Percentiles rank a stretch among this genome's conserved stretches.
Conservation (phyloP, 108 stramenopile species). For the Epipyxis sp. region DNA sequence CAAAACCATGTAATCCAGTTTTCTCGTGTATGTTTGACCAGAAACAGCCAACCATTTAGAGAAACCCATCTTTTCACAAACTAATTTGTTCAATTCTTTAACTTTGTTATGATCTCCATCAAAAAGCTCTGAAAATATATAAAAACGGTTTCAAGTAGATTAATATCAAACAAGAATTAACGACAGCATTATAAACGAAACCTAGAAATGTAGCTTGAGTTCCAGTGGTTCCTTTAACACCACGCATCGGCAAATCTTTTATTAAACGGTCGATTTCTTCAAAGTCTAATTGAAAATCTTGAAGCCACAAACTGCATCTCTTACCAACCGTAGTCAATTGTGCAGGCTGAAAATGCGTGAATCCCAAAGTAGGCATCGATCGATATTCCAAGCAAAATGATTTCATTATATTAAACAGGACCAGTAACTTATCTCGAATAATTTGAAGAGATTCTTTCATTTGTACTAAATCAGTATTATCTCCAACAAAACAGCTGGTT, state of each 20-base stretch:
- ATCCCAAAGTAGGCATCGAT: constrained; percentile 89
- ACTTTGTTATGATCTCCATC: constrained; percentile 98
- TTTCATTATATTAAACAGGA: constrained; percentile 68
- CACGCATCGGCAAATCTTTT: constrained; percentile 87
- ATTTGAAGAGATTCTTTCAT: constrained; percentile 76
- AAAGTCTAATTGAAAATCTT: constrained; percentile 83
- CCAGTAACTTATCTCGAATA: constrained; percentile 80
- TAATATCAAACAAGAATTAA: neutral
- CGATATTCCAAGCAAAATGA: constrained; percentile 74
- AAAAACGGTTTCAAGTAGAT: neutral
- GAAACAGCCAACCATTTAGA: constrained; percentile 79
- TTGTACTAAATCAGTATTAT: constrained; percentile 92
- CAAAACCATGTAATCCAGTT: constrained; percentile 85
- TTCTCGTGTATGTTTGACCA: constrained; percentile 98
- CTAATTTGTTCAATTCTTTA: constrained; percentile 66
- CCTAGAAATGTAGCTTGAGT: constrained; percentile 91
- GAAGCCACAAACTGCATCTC: constrained; percentile 91
- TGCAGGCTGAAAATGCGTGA: constrained; percentile 97
- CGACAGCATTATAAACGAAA: neutral
- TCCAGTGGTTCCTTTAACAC: constrained; percentile 97
- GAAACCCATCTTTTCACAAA: constrained; percentile 91
- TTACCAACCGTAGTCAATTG: constrained; percentile 97
- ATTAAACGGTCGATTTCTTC: constrained; percentile 80
- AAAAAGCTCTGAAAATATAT: constrained; percentile 68
- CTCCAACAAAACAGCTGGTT: constrained; percentile 91